A percentile compares a stretch with the other conserved stretches of the same genome.
phyloP scores from a whole-genome alignment of 345 rosid genomes.

The Euphorbia pulcherrima region DNA sequence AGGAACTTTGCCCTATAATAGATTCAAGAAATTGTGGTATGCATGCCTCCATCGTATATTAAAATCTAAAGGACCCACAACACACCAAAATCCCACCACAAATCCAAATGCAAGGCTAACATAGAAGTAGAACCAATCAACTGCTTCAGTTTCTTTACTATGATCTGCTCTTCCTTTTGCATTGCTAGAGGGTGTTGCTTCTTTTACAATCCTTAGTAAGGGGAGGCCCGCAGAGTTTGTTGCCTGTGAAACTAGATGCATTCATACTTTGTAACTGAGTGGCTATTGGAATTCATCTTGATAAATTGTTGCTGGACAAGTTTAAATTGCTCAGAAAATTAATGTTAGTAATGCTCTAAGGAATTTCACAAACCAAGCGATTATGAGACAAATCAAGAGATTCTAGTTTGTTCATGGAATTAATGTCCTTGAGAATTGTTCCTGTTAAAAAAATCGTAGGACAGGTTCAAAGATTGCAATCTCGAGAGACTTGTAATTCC shows the following conservation, averaged over 20 bases:
- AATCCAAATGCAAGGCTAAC: no score
- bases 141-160: no score
- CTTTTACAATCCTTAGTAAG: neutral
- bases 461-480: slow-evolving; percentile 24
- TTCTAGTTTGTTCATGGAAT: slow-evolving; percentile 21
- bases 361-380: slow-evolving; percentile 18
- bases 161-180: neutral
- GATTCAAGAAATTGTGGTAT: no score
- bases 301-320: slow-evolving; percentile 7
- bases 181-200: neutral
- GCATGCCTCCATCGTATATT: no score
- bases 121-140: no score
- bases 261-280: no score
- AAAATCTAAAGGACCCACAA: no score
- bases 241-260: slow-evolving; percentile 5
- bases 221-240: slow-evolving; percentile 7
- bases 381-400: slow-evolving; percentile 24
- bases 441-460: slow-evolving; percentile 12
- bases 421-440: slow-evolving; percentile 15
- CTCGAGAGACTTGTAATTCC: slow-evolving; percentile 21
- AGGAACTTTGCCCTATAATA: no score
- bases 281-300: no score
- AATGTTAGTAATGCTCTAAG: slow-evolving; percentile 16
- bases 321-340: no score
- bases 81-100: no score